These are phyloP conservation scores for Silene conica DNA, from an alignment of 148 eudicot species.

Conservation along the genomic window DNA sequence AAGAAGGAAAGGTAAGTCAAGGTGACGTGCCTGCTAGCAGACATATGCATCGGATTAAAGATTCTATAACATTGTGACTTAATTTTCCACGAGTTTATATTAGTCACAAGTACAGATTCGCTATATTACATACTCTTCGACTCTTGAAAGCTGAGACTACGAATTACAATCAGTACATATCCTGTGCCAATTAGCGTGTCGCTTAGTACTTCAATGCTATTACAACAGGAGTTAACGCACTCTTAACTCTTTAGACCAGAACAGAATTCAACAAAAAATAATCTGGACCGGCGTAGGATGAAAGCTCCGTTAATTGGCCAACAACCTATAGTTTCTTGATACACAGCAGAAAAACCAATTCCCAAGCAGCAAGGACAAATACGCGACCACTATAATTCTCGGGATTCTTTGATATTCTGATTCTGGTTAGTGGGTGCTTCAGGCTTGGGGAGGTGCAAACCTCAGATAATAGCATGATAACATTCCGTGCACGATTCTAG, in stretches of 20 bases:
- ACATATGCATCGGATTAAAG: not conserved
- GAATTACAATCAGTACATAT: constrained; percentile 1
- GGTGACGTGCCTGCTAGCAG: too few species aligned
- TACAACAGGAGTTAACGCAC: not conserved
- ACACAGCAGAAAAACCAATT: not conserved
- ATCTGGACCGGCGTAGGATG: not conserved
- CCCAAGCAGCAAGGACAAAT: not conserved
- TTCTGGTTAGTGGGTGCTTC: not conserved
- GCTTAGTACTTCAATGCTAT: not conserved
- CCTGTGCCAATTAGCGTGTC: not conserved
- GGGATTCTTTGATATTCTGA: not conserved
- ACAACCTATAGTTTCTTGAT: not conserved
- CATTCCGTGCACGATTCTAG: not conserved
- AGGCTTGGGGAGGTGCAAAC: not conserved
- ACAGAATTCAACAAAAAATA: not conserved
- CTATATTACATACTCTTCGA: not conserved
- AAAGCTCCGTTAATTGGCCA: constrained; percentile 3
- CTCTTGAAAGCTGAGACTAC: not conserved
- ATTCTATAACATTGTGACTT: too few species aligned
- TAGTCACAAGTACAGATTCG: not conserved
- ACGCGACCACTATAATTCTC: not conserved
- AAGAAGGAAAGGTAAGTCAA: too few species aligned
- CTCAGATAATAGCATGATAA: not conserved
- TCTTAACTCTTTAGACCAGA: not conserved
- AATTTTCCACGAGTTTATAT: not conserved